Conservation (phyloP, 2,329 filamentous ascomycete genomes). For the Colletotrichum paranaense region DNA sequence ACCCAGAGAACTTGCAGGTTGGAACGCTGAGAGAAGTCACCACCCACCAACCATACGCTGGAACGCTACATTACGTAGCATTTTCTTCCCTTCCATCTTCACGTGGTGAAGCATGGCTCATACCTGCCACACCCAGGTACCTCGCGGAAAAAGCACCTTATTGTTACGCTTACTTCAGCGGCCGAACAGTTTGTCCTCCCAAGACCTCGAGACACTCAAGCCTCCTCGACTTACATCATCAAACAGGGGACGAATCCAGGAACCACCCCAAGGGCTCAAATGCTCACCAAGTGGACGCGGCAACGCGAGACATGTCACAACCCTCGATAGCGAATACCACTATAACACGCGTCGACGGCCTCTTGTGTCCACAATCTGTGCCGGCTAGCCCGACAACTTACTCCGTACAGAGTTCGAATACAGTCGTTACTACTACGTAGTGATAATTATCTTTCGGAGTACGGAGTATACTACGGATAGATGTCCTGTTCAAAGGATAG, state of each 20-base stretch:
- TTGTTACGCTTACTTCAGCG: constrained; percentile 17
- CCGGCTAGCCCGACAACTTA: neutral
- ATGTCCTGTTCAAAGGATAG: neutral
- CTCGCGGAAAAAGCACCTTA: neutral
- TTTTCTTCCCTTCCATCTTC: neutral
- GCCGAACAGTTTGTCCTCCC: neutral
- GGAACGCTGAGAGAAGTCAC: no score
- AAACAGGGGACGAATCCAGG: constrained; percentile 4
- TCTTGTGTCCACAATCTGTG: neutral
- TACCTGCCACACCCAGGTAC: neutral
- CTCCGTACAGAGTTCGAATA: no score
- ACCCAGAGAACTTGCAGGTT: neutral
- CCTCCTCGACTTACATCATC: constrained; percentile 19
- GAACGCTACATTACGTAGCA: neutral
- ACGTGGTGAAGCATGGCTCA: constrained; percentile 16
- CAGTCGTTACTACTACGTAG: neutral
- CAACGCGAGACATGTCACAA: constrained; percentile 9
- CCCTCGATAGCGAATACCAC: neutral
- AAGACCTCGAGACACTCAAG: neutral
- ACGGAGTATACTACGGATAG: neutral
- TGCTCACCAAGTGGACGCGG: neutral
- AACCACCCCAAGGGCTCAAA: neutral
- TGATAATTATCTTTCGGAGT: neutral
- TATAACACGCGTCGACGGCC: neutral
- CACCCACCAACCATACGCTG: neutral